Percentiles rank a stretch among this genome's conserved stretches.
These are phyloP conservation scores for Suillus paluster DNA, from an alignment of 768 basidiomycete genomes.

Conservation along the genomic window DNA sequence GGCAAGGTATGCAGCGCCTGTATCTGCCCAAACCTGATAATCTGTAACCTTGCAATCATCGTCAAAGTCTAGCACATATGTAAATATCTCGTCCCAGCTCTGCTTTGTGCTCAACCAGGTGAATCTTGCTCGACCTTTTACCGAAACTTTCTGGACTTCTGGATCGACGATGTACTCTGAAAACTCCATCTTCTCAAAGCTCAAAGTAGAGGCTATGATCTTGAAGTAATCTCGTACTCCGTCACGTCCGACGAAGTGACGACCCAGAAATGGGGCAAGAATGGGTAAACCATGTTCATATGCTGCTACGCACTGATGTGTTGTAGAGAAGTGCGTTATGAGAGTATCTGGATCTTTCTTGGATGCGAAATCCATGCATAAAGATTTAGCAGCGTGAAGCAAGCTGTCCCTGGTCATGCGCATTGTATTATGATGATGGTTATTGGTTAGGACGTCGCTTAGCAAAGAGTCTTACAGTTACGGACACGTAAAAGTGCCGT, in stretches of 20 bases:
- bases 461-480: neutral
- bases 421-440: slow-evolving; percentile 20
- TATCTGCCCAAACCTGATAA: slow-evolving; percentile 74
- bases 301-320: slow-evolving; percentile 47
- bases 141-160: slow-evolving; percentile 53
- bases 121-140: slow-evolving; percentile 58
- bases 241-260: slow-evolving; percentile 46
- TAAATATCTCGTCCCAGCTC: slow-evolving; percentile 66
- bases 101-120: slow-evolving; percentile 57
- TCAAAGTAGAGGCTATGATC: slow-evolving; percentile 47
- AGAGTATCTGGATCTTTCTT: slow-evolving; percentile 47
- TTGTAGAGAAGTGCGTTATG: slow-evolving; percentile 54
- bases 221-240: slow-evolving; percentile 56
- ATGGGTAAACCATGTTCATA: slow-evolving; percentile 58
- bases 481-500: neutral
- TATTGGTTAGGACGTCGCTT: neutral
- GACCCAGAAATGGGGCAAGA: slow-evolving; percentile 67
- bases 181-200: slow-evolving; percentile 57
- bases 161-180: slow-evolving; percentile 58
- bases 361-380: slow-evolving; percentile 57
- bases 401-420: slow-evolving; percentile 39
- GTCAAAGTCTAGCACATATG: slow-evolving; percentile 65
- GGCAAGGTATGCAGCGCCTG: slow-evolving; percentile 66
- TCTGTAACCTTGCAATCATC: slow-evolving; percentile 54
- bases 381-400: slow-evolving; percentile 46